Conservation (phyloP, 2,329 filamentous ascomycete species). For the Ascochyta lentis region DNA sequence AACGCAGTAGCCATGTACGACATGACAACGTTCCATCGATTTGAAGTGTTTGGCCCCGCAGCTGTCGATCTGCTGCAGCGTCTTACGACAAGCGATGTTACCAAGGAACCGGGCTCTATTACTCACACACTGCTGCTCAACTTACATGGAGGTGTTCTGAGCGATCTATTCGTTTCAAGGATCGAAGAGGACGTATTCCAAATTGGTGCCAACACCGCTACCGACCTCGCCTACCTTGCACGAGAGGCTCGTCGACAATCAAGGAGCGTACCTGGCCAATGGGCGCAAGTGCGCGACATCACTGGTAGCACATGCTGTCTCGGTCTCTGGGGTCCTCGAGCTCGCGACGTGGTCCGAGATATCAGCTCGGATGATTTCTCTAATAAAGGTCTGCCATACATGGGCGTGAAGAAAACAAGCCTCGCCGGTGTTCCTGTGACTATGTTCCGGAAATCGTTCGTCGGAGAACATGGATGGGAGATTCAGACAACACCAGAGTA, state of each 20-base stretch:
- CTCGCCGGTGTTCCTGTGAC: constrained; percentile 65
- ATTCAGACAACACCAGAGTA: constrained; percentile 66
- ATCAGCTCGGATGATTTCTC: constrained; percentile 57
- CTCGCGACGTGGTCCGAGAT: constrained; percentile 58
- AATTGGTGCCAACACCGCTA: constrained; percentile 62
- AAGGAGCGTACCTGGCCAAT: constrained; percentile 49
- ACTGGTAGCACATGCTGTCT: constrained; percentile 67
- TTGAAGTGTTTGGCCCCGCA: constrained; percentile 66
- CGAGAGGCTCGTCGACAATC: constrained; percentile 60
- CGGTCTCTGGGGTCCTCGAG: constrained; percentile 67
- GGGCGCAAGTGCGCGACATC: constrained; percentile 63
- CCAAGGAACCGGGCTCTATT: constrained; percentile 57
- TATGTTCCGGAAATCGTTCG: constrained; percentile 63
- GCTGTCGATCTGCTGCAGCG: constrained; percentile 62
- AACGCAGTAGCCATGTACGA: constrained; percentile 69
- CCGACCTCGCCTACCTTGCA: constrained; percentile 62
- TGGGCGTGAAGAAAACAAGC: constrained; percentile 56
- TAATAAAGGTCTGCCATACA: constrained; percentile 57
- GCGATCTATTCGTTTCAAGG: constrained; percentile 64
- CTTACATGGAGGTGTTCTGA: constrained; percentile 59
- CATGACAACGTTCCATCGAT: constrained; percentile 65
- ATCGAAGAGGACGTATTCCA: constrained; percentile 61
- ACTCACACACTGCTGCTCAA: constrained; percentile 66
- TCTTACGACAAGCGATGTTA: constrained; percentile 60
- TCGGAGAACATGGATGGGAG: constrained; percentile 69